Evolutionary conservation across 2,329 filamentous ascomycete genomes (phyloP), one percentile per base, ranked within the genome.

Genomic region (Alternaria sp.): DNA sequence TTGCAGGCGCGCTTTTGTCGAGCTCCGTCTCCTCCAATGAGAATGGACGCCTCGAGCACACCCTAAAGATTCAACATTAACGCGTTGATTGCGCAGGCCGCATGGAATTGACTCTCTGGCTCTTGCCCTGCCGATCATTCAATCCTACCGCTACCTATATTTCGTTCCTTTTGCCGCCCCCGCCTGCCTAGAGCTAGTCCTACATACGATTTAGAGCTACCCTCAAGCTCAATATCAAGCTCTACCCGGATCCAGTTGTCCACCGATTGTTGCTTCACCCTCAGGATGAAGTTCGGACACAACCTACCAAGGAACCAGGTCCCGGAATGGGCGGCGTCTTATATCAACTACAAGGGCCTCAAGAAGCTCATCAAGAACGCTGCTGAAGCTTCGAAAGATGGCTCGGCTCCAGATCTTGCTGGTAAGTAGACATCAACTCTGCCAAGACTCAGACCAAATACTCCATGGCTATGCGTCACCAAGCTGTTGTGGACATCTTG

Each of bases 331-430:
- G 90, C 92, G 57, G 85, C 89, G 61, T 90, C 87, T 30, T 96
- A 96, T 78, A 94, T 96, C 84, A 89, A 96, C 82, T 96, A 96
- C 84, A 96, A 95, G 78, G 89, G 90, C 71, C 84, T 98, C 74
- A 99, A 99, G 86, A 97, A 96, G 84, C 88, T 97, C 68, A 94
- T 99, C 83, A 98, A 97, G 77, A 88, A 90, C 12, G 90, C 92
- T 33, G 86, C 89, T 62, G 85, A 87, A 68, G 87, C 88, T 65
- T 84, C 84, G 14, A 90, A 89, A 76, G 85, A 88, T 75, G 92
- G 91, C 74, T 87, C 90, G 71, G 88, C 91, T 74, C 90, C 92
- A 64, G 96, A 99, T 87, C 86, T 97, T 82, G 94, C 95, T 85
- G 94, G 95, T 97, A 87, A 85, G 90, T 63, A 12, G 14, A 30